These are phyloP conservation scores for Yarrowia bubula DNA, from an alignment of 805 yeast species.

Conservation along the genomic window DNA sequence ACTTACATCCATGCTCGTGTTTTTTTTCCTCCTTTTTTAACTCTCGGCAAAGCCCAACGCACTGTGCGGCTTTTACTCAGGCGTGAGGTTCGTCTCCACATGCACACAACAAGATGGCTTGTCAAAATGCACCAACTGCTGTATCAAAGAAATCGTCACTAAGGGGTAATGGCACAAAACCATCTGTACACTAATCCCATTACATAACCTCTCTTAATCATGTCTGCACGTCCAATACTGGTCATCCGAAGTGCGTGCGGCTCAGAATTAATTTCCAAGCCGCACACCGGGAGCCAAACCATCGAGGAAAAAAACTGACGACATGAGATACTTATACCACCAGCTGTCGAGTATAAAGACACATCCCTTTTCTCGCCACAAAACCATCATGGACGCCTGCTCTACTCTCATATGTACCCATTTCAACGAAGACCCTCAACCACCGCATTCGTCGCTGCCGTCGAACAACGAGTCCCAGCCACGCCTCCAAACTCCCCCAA, in stretches of 20 bases:
- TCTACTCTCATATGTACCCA: conserved; percentile 7
- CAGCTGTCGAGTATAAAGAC: neutral
- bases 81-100: neutral
- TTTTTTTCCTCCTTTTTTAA: neutral
- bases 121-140: too few relatives aligned
- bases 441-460: neutral
- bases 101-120: neutral
- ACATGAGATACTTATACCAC: neutral
- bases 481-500: neutral
- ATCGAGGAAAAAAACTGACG: neutral
- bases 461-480: neutral
- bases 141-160: too few relatives aligned
- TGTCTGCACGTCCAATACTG: neutral
- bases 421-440: conserved; percentile 12
- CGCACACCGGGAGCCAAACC: conserved; percentile 1
- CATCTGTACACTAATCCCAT: too few relatives aligned
- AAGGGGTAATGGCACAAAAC: too few relatives aligned
- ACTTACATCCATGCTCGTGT: too few relatives aligned
- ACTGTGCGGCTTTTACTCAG: neutral
- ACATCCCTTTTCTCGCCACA: too few relatives aligned
- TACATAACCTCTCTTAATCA: neutral
- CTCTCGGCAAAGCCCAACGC: neutral
- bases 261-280: neutral
- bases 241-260: neutral
- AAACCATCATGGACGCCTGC: conserved; percentile 14